A percentile compares a stretch with the other conserved stretches of the same genome.
Evolutionary conservation across 2,329 filamentous ascomycete species (phyloP).

Genomic region (Amauroascus verrucosus): DNA sequence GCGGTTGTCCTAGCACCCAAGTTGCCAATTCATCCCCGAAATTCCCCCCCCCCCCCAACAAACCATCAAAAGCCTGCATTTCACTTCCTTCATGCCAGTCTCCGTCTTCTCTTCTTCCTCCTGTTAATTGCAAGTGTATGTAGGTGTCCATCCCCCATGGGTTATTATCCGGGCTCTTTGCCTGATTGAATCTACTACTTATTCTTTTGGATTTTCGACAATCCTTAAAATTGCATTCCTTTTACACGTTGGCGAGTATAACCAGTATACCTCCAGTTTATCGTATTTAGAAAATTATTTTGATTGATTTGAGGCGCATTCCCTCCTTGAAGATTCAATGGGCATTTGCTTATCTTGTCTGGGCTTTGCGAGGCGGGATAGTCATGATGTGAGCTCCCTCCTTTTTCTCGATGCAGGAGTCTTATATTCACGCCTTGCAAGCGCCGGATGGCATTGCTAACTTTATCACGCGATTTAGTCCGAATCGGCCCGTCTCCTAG

Average conservation of each 20-base stretch:
- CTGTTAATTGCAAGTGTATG: not conserved
- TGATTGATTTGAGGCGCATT: conserved; percentile 1
- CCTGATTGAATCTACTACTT: conserved; percentile 6
- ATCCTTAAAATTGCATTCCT: not conserved
- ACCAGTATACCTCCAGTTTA: not conserved
- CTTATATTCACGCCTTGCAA: not conserved
- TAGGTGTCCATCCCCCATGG: conserved; percentile 13
- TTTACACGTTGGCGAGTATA: not conserved
- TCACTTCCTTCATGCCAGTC: not conserved
- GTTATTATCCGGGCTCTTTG: conserved; percentile 11
- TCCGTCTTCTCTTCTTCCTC: not conserved
- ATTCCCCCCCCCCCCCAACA: not conserved
- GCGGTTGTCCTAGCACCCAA: not conserved
- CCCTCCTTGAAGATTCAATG: conserved; percentile 26
- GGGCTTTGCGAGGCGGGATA: conserved; percentile 32
- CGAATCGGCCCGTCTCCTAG: conserved; percentile 37
- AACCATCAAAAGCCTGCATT: not conserved
- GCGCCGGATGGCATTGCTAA: not conserved
- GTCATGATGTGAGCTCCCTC: conserved; percentile 27
- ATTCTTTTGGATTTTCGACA: not conserved
- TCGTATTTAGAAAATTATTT: not conserved
- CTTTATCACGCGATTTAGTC: conserved; percentile 21
- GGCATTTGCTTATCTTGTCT: conserved; percentile 36
- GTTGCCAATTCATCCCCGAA: conserved; percentile 10
- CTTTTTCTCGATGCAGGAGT: not conserved